Percentiles rank a stretch among this genome's conserved stretches.
These are phyloP conservation scores for Talaromyces ruber DNA, from an alignment of 495 filamentous ascomycete species.

Conservation along the genomic window DNA sequence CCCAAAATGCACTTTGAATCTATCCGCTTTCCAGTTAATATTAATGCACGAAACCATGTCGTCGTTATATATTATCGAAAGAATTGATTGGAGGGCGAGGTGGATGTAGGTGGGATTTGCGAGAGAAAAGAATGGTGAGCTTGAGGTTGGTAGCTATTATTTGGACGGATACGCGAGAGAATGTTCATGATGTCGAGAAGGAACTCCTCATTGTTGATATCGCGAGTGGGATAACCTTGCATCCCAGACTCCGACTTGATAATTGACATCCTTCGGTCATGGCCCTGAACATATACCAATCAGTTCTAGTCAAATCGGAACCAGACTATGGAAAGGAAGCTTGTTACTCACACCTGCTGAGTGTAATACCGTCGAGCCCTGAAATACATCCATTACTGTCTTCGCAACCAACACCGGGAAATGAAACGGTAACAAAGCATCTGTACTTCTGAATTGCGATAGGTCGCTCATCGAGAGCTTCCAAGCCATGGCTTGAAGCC, in stretches of 20 bases:
- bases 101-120: not conserved
- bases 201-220: not conserved
- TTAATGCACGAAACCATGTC: not conserved
- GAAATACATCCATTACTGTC: constrained; percentile 43
- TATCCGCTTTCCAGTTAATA: not conserved
- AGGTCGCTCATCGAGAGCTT: constrained; percentile 47
- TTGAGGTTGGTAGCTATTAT: not conserved
- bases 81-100: not conserved
- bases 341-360: not conserved
- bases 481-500: constrained; percentile 55
- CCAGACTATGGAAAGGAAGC: not conserved
- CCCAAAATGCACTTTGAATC: no score
- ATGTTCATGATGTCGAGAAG: not conserved
- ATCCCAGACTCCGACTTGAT: not conserved
- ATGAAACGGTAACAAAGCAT: constrained; percentile 46
- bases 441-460: constrained; percentile 35
- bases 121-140: not conserved
- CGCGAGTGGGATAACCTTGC: not conserved
- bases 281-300: not conserved
- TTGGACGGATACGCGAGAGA: not conserved
- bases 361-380: constrained; percentile 29
- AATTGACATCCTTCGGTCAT: not conserved
- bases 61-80: not conserved
- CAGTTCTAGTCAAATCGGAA: not conserved
- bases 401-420: constrained; percentile 50